These are phyloP conservation scores for Boletus reticuloceps DNA, from an alignment of 768 basidiomycete species.

Conservation along the genomic window DNA sequence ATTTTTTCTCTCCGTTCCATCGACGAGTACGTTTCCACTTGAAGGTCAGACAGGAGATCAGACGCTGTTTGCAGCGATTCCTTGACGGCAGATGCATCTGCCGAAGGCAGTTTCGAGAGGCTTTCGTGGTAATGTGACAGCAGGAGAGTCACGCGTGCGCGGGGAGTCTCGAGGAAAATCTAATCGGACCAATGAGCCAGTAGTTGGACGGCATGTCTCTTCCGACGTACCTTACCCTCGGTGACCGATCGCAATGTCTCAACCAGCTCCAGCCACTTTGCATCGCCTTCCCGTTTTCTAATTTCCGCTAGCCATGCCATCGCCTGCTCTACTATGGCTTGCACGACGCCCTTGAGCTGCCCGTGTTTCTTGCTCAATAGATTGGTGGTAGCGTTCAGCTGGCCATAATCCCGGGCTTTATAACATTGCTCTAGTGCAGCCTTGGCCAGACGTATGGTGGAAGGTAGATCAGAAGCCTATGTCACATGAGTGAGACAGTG, in stretches of 20 bases:
- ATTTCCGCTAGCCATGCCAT: slow-evolving; percentile 82
- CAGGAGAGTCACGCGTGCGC: slow-evolving; percentile 88
- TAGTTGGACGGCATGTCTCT: background rate
- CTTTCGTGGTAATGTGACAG: slow-evolving; percentile 85
- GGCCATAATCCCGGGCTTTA: slow-evolving; percentile 62
- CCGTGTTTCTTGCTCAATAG: slow-evolving; percentile 93
- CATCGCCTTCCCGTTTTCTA: slow-evolving; percentile 60
- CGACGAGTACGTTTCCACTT: slow-evolving; percentile 98
- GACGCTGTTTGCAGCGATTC: slow-evolving; percentile 83
- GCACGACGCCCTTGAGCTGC: slow-evolving; percentile 86
- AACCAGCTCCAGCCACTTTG: slow-evolving; percentile 83
- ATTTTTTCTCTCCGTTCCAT: slow-evolving; percentile 99
- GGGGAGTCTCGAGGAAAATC: slow-evolving; percentile 96
- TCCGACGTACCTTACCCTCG: slow-evolving; percentile 82
- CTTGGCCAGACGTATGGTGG: slow-evolving; percentile 86
- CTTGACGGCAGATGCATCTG: slow-evolving; percentile 41
- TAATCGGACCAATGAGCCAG: slow-evolving; percentile 30
- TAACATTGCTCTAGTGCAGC: slow-evolving; percentile 71
- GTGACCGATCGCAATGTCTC: slow-evolving; percentile 89
- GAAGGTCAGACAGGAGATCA: slow-evolving; percentile 89
- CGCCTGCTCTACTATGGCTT: slow-evolving; percentile 86
- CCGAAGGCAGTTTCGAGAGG: slow-evolving; percentile 46
- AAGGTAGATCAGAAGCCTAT: slow-evolving; percentile 88
- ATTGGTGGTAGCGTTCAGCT: slow-evolving; percentile 67
- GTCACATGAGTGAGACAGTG: background rate